These are phyloP conservation scores for Mentha longifolia DNA, from an alignment of 257 asterid genomes.

Conservation along the genomic window DNA sequence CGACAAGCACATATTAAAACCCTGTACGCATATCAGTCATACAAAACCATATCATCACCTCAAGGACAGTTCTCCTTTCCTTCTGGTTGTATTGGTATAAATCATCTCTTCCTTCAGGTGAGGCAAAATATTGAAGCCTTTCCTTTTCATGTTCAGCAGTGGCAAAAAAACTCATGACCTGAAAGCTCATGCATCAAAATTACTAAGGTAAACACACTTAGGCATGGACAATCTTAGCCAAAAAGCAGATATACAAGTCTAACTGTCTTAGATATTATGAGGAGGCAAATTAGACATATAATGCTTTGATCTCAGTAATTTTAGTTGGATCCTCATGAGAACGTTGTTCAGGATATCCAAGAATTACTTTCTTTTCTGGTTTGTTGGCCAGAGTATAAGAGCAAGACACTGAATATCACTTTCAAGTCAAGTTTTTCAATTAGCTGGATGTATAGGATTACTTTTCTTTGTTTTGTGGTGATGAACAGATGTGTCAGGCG, in stretches of 20 bases:
- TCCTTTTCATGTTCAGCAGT: slow-evolving; percentile 92
- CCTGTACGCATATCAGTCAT: not conserved
- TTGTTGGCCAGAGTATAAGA: not conserved
- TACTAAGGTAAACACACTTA: not conserved
- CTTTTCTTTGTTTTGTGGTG: not conserved
- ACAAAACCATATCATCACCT: slow-evolving; percentile 53
- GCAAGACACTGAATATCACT: not conserved
- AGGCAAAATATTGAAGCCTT: slow-evolving; percentile 85
- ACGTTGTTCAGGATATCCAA: not conserved
- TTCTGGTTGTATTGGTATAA: slow-evolving; percentile 92
- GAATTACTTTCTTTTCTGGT: not conserved
- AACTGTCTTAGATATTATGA: not conserved
- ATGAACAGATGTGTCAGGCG: not conserved
- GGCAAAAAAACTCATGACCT: slow-evolving; percentile 94
- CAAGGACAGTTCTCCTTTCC: slow-evolving; percentile 91
- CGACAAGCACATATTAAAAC: slow-evolving; percentile 2
- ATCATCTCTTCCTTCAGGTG: slow-evolving; percentile 98
- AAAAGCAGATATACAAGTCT: slow-evolving; percentile 17
- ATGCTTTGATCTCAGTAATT: not conserved
- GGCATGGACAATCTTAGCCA: not conserved
- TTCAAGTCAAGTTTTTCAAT: not conserved
- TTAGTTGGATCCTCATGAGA: not conserved
- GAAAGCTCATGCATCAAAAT: slow-evolving; percentile 30
- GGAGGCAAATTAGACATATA: not conserved
- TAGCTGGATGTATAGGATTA: too few relatives aligned